Percentiles rank a stretch among this genome's conserved stretches.
Conservation (phyloP, 2,329 filamentous ascomycete genomes). For the Penicillium sp. region DNA sequence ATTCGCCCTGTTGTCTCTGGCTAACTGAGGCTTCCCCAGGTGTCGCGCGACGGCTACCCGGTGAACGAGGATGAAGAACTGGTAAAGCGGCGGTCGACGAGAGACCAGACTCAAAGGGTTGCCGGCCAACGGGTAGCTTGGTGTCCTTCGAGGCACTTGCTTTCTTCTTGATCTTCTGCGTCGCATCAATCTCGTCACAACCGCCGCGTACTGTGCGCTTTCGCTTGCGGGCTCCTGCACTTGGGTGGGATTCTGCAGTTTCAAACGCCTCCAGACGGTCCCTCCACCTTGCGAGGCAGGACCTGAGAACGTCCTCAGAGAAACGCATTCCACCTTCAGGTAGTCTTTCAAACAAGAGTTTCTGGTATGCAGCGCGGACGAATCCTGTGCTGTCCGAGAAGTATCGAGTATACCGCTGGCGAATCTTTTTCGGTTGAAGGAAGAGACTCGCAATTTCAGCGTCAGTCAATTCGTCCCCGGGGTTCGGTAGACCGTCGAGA, state of each 20-base stretch:
- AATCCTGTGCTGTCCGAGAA: background rate
- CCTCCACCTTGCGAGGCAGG: conserved; percentile 1
- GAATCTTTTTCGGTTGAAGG: background rate
- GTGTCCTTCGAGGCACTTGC: background rate
- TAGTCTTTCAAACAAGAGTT: conserved; percentile 1
- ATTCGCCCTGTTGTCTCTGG: background rate
- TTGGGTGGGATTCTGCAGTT: background rate
- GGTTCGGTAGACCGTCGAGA: background rate
- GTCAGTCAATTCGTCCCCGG: background rate
- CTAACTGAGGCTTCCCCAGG: background rate
- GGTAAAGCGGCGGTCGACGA: background rate
- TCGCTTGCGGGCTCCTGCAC: background rate
- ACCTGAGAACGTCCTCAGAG: conserved; percentile 3
- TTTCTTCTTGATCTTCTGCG: background rate
- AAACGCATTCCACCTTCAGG: background rate
- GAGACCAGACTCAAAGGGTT: background rate
- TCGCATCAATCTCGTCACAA: background rate
- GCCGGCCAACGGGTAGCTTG: background rate
- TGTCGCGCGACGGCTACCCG: background rate
- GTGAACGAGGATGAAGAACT: background rate
- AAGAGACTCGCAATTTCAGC: conserved; percentile 8
- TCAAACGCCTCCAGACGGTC: background rate
- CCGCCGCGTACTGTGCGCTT: background rate
- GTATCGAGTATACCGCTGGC: conserved; percentile 5
- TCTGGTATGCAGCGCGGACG: background rate